A percentile compares a stretch with the other conserved stretches of the same genome.
phyloP scores from a whole-genome alignment of 306 rosid species.

The Fagus crenata region DNA sequence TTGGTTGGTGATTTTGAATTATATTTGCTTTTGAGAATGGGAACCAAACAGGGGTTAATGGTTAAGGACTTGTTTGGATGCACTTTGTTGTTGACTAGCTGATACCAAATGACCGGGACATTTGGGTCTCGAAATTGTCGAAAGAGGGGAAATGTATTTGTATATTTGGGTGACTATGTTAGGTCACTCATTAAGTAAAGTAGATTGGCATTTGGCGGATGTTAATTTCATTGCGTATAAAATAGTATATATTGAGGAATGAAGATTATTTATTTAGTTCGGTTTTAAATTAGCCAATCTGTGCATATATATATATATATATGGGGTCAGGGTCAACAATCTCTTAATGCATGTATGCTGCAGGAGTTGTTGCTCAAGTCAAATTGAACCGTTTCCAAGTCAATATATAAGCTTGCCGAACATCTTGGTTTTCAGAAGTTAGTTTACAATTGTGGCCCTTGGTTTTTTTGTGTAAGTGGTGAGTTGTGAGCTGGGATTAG shows the following conservation, averaged over 20 bases:
- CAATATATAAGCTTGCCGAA: not conserved
- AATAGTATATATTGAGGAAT: not conserved
- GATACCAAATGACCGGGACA: not conserved
- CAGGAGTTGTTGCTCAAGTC: not conserved
- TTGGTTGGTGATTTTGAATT: not conserved
- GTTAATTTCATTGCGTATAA: not conserved
- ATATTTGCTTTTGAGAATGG: not conserved
- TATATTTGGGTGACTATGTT: not conserved
- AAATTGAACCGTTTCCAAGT: not conserved
- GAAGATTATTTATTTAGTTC: not conserved
- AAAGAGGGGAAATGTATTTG: not conserved
- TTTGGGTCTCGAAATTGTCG: not conserved
- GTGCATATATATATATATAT: too few species aligned
- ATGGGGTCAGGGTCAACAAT: too few species aligned
- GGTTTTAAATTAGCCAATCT: not conserved
- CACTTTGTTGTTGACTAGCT: too few species aligned
- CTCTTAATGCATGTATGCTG: not conserved
- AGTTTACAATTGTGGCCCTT: not conserved
- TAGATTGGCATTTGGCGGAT: not conserved
- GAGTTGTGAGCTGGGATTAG: not conserved
- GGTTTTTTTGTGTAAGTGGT: not conserved
- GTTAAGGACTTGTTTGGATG: not conserved
- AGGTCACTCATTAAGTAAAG: conserved; percentile 3
- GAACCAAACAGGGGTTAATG: not conserved
- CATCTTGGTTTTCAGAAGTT: not conserved